Evolutionary conservation across 768 basidiomycete genomes (phyloP).

Genomic region (Austroboletus festivus): DNA sequence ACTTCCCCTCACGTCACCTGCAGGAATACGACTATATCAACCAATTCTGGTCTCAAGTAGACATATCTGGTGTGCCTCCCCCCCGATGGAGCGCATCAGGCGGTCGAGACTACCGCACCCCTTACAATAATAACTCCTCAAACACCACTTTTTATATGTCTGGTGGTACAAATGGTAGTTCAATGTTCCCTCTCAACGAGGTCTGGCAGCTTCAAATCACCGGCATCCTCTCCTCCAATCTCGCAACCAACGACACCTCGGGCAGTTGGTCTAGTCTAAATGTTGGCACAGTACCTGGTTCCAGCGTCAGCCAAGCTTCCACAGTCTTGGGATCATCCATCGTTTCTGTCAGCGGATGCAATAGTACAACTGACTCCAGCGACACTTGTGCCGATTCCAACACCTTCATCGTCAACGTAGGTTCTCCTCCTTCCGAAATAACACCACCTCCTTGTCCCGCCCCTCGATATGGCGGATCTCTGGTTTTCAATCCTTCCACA

Average conservation of each 20-base stretch:
- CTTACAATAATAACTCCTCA: conserved; percentile 28
- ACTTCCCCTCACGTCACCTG: background rate
- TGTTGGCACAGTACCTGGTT: conserved; percentile 33
- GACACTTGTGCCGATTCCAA: conserved; percentile 56
- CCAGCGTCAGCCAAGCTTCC: conserved; percentile 49
- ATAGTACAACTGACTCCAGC: conserved; percentile 36
- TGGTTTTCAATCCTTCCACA: conserved; percentile 52
- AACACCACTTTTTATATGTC: conserved; percentile 73
- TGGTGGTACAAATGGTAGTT: conserved; percentile 60
- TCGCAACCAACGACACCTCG: conserved; percentile 39
- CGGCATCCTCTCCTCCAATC: conserved; percentile 70
- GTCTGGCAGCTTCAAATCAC: conserved; percentile 70
- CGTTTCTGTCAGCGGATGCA: conserved; percentile 63
- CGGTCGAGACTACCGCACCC: conserved; percentile 61
- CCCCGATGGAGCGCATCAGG: conserved; percentile 71
- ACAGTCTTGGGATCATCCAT: conserved; percentile 53
- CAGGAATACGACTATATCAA: conserved; percentile 77
- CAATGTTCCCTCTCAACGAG: conserved; percentile 51
- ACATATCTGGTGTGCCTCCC: conserved; percentile 52
- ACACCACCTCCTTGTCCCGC: conserved; percentile 55
- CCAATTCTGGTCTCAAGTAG: conserved; percentile 71
- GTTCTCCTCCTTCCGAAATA: conserved; percentile 30
- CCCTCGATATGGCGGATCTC: conserved; percentile 56
- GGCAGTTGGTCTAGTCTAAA: conserved; percentile 61
- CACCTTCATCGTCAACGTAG: conserved; percentile 48